Evolutionary conservation across 1,139 yeast genomes (phyloP).

Genomic region (Zygosaccharomyces pseudobailii): DNA sequence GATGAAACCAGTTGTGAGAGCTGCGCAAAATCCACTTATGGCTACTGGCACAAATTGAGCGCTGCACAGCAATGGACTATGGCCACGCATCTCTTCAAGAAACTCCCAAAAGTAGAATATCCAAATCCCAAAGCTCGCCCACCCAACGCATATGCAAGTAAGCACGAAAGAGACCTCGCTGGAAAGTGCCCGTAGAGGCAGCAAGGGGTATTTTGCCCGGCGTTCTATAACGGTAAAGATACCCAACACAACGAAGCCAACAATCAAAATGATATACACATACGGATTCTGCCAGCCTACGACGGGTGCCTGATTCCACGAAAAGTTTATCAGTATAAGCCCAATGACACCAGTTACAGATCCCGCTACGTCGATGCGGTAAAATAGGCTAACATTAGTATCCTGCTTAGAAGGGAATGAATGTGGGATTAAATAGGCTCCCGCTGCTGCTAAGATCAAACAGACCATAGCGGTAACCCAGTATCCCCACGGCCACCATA

Average conservation of each 20-base stretch:
- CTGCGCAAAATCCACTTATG: constrained; percentile 45
- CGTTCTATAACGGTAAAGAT: constrained; percentile 40
- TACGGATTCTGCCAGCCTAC: constrained; percentile 54
- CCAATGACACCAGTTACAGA: constrained; percentile 46
- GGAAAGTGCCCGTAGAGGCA: constrained; percentile 42
- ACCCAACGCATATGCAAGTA: constrained; percentile 50
- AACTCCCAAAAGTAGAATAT: constrained; percentile 43
- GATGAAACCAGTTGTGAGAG: constrained; percentile 41
- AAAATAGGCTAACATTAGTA: constrained; percentile 21
- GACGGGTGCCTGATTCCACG: constrained; percentile 63
- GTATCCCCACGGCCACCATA: constrained; percentile 57
- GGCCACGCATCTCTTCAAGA: constrained; percentile 34
- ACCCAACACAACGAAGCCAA: constrained; percentile 41
- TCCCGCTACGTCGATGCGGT: constrained; percentile 44
- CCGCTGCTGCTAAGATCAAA: constrained; percentile 32
- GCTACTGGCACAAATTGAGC: constrained; percentile 41
- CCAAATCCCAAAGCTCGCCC: constrained; percentile 63
- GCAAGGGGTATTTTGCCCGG: constrained; percentile 41
- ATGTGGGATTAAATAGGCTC: constrained; percentile 43
- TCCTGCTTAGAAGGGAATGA: constrained; percentile 19
- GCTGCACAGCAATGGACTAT: constrained; percentile 38
- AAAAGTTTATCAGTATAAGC: constrained; percentile 47
- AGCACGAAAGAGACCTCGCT: constrained; percentile 45
- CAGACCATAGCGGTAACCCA: constrained; percentile 45
- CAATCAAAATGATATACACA: constrained; percentile 47